Conservation (phyloP, 202 grass and related monocot species). For the Cymbopogon flexuosus region DNA sequence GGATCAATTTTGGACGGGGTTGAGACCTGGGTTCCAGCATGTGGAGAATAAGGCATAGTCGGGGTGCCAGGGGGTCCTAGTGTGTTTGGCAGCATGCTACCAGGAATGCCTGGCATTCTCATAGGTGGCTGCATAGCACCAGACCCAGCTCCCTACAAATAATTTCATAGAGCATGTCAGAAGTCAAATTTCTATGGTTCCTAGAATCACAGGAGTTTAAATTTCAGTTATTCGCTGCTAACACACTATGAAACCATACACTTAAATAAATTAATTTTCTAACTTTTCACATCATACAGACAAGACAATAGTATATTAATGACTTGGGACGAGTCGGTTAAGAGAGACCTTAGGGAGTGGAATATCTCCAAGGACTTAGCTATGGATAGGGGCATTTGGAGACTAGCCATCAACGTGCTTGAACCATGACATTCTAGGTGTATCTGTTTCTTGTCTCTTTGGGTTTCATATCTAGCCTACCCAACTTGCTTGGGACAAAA, state of each 20-base stretch:
- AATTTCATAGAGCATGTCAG: conserved; percentile 9
- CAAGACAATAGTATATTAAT: neutral
- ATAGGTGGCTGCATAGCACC: conserved; percentile 54
- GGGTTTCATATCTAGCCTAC: too few relatives aligned
- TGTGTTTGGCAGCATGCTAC: conserved; percentile 36
- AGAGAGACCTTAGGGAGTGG: too few relatives aligned
- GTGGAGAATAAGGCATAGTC: conserved; percentile 67
- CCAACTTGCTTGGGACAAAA: too few relatives aligned
- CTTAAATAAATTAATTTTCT: neutral
- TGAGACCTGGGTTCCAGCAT: conserved; percentile 66
- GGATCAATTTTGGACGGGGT: conserved; percentile 95
- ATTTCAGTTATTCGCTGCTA: neutral
- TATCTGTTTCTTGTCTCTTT: too few relatives aligned
- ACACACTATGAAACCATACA: neutral
- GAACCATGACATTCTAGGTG: too few relatives aligned
- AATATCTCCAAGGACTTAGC: too few relatives aligned
- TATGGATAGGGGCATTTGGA: too few relatives aligned
- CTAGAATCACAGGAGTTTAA: conserved; percentile 2
- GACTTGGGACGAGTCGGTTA: too few relatives aligned
- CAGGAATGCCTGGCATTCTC: conserved; percentile 48
- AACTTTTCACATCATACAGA: neutral
- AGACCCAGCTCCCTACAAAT: conserved; percentile 49
- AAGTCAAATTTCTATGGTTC: neutral
- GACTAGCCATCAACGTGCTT: too few relatives aligned
- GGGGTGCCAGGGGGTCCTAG: conserved; percentile 39